phyloP scores from a whole-genome alignment of 441 rosid species.

The Gossypium davidsonii region DNA sequence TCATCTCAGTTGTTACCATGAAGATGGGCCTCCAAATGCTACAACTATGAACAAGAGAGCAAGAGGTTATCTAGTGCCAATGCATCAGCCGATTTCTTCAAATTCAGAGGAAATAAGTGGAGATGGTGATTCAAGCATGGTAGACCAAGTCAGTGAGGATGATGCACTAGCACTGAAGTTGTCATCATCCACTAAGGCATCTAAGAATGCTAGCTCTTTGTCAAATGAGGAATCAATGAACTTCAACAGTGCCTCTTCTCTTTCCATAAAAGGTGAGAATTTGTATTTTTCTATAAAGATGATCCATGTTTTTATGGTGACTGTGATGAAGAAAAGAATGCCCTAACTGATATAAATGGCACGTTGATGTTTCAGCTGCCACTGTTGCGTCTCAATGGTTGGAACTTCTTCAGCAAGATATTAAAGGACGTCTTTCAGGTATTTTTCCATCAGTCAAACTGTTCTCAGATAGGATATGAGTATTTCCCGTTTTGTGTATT shows the following conservation, averaged over 20 bases:
- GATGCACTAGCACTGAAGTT: slow-evolving; percentile 39
- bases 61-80: slow-evolving; percentile 23
- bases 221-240: slow-evolving; percentile 45
- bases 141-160: slow-evolving; percentile 33
- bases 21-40: slow-evolving; percentile 26
- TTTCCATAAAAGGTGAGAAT: slow-evolving; percentile 58
- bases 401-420: slow-evolving; percentile 89
- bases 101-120: slow-evolving; percentile 27
- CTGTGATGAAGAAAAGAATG: slow-evolving; percentile 17
- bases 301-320: slow-evolving; percentile 7
- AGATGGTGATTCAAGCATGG: slow-evolving; percentile 29
- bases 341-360: slow-evolving; percentile 20
- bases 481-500: slow-evolving; percentile 3
- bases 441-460: neutral
- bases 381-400: slow-evolving; percentile 89
- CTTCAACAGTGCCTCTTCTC: slow-evolving; percentile 42
- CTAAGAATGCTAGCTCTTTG: slow-evolving; percentile 36
- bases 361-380: slow-evolving; percentile 62
- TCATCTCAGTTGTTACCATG: slow-evolving; percentile 26
- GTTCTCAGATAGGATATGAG: neutral
- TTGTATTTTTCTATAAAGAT: slow-evolving; percentile 18
- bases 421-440: slow-evolving; percentile 52
- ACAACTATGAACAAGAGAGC: slow-evolving; percentile 26
- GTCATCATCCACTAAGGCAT: slow-evolving; percentile 40
- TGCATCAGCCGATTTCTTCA: slow-evolving; percentile 18